Evolutionary conservation across 1,284 basidiomycete genomes (phyloP), one percentile per base, ranked within the genome.

Genomic region (Ceratobasidium sp.): DNA sequence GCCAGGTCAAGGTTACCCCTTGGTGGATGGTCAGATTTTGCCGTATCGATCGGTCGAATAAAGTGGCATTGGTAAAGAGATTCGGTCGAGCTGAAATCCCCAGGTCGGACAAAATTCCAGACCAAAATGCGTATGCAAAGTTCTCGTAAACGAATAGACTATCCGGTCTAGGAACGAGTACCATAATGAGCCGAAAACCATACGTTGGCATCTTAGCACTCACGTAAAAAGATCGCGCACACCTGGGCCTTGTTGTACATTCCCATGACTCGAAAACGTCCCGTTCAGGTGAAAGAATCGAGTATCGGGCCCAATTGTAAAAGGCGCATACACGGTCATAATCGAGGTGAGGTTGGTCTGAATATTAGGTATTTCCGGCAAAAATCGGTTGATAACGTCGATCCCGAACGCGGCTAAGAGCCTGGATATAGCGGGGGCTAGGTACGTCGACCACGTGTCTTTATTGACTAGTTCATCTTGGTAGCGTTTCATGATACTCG

Each of bases 101-200:
- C 2, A 71, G 55, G 23, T 71, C 69, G n/a, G 69, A 55, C 7
- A 71, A 53, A n/a, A 71, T 23, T 33, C 26, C 53, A 9, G 69
- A 56, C 53, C 53, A 71, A 33, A 71, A 28, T 20, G 44, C 40
- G 15, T 46, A 46, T 7, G 39, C 33, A 42, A 23, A 71, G 53
- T 71, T 71, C 66, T 67, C 66, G 28, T 63, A 63, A 63, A 40
- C 39, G 39, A 42, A 63, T 42, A 42, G 18, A 28, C 60, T 63
- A n/a, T 63, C 33, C 40, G 6, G 18, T n/a, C 39, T 63, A 13
- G 40, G 40, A 42, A 63, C 60, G 9, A 63, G 15, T 20, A 63
- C 5, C 3, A 61, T 26, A 26, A 20, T 55, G 12, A 51, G 49
- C 33, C 33, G 33, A 33, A 33, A 33, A 33, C 33, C 33, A 33